Evolutionary conservation across 164 flowering plant species (phyloP), one percentile per base, ranked within the genome.

Genomic region (Magnolia changhungtana): DNA sequence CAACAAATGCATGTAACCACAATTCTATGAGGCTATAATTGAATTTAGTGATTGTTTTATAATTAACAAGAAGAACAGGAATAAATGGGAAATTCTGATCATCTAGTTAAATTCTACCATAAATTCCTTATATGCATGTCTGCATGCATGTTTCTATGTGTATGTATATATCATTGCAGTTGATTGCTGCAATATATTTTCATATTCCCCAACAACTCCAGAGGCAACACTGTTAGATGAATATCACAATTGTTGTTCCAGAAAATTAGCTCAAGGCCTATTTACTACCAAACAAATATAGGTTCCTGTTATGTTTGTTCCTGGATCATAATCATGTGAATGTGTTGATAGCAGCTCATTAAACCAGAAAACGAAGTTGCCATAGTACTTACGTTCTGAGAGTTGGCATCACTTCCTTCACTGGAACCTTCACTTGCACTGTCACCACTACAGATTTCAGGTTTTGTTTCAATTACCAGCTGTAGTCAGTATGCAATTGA

Each of bases 401-500:
- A 95, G 84, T 90, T 90, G 55, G 84, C 93, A 82, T 95, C 98
- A 87, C 98, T 95, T 84, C 98, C 97, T 85, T 92, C 98, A 81
- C 98, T 95, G 72, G 97, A 86, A 71, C 94, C 96, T 85, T 94
- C 98, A 81, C 94, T 92, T 75, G 76, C 92, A 82, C 98, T 95
- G 78, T 91, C 98, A 75, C 86, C 97, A 89, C 99, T 95, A 85
- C 88, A 89, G 58, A 80, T 73, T 66, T 59, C 79, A 75, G 75
- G 50, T 75, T 67, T 75, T 77, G 63, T 71, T 23, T 55, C 65
- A 79, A 69, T 69, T 21, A 72, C 45, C 37, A 81, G 75, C 49
- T 66, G 9, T 37, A 79, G 66, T 18, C 64, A 77, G 50, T 27
- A 58, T 37, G 27, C 51, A n/a, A 50, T 74, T 11, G 29, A 74